phyloP scores from a whole-genome alignment of 106 monocot genomes.

The Chionographis japonica region DNA sequence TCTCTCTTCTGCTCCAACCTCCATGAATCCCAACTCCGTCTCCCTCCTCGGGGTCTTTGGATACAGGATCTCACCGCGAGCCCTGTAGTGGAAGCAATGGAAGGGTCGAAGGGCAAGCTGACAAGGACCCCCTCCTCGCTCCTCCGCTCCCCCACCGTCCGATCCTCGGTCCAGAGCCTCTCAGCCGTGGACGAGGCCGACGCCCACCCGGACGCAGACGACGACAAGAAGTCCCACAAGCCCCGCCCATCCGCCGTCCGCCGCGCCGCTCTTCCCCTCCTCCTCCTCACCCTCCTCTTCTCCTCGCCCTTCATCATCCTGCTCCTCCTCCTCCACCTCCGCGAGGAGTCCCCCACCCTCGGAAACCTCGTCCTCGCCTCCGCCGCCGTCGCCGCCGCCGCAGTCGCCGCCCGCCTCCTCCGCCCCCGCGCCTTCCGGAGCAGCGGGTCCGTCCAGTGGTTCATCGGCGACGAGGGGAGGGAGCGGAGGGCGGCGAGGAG shows the following conservation, averaged over 20 bases:
- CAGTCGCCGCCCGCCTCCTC: not conserved
- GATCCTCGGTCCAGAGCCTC: constrained; percentile 45
- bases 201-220: not conserved
- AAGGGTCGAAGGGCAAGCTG: constrained; percentile 31
- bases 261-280: not conserved
- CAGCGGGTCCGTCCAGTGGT: constrained; percentile 17
- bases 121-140: constrained; percentile 59
- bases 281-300: not conserved
- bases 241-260: not conserved
- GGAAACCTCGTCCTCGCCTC: not conserved
- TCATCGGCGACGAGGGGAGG: constrained; percentile 20
- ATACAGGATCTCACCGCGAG: too few relatives aligned
- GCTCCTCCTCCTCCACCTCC: not conserved
- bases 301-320: not conserved
- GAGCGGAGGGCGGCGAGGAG: not conserved
- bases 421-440: not conserved
- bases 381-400: constrained; percentile 1
- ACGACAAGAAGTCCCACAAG: constrained; percentile 1
- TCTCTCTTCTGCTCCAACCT: too few relatives aligned
- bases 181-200: constrained; percentile 13
- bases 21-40: too few relatives aligned
- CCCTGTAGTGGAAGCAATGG: constrained; percentile 14
- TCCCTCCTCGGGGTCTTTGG: too few relatives aligned
- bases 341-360: not conserved
- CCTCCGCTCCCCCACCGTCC: constrained; percentile 55